phyloP scores from a whole-genome alignment of 495 filamentous ascomycete species.

The Geoglossum glabrum region DNA sequence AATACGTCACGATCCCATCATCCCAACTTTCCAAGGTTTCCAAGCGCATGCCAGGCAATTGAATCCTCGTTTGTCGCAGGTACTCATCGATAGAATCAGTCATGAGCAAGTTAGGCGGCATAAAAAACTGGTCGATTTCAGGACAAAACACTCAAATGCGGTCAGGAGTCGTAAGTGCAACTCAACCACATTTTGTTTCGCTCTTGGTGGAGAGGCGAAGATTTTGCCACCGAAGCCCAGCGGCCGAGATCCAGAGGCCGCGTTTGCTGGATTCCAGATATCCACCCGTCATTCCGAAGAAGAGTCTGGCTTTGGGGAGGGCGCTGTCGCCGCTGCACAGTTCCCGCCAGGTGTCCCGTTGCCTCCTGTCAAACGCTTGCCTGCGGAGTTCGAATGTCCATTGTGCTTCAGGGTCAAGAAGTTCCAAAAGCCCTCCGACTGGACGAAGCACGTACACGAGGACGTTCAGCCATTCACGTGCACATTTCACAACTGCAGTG shows the following conservation, averaged over 20 bases:
- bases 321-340: constrained; percentile 42
- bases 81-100: constrained; percentile 64
- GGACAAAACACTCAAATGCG: constrained; percentile 46
- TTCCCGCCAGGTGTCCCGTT: constrained; percentile 70
- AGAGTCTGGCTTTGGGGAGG: constrained; percentile 24
- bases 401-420: constrained; percentile 81
- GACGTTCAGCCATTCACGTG: constrained; percentile 92
- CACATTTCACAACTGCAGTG: constrained; percentile 66
- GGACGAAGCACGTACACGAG: constrained; percentile 95
- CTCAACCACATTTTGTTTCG: constrained; percentile 40
- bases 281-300: constrained; percentile 28
- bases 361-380: constrained; percentile 58
- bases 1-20: constrained; percentile 24
- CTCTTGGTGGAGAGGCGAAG: constrained; percentile 37
- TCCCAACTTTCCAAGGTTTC: constrained; percentile 62
- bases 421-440: constrained; percentile 88
- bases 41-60: constrained; percentile 49
- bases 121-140: constrained; percentile 52
- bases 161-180: constrained; percentile 34
- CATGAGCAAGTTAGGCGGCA: constrained; percentile 63
- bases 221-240: constrained; percentile 21
- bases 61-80: constrained; percentile 47
- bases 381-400: constrained; percentile 82
- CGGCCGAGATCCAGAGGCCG: constrained; percentile 12
- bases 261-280: constrained; percentile 30